Percentiles rank a stretch among this genome's conserved stretches.
Conservation (phyloP, 192 early-diverging fungal genomes). For the Mortierella hygrophila region DNA sequence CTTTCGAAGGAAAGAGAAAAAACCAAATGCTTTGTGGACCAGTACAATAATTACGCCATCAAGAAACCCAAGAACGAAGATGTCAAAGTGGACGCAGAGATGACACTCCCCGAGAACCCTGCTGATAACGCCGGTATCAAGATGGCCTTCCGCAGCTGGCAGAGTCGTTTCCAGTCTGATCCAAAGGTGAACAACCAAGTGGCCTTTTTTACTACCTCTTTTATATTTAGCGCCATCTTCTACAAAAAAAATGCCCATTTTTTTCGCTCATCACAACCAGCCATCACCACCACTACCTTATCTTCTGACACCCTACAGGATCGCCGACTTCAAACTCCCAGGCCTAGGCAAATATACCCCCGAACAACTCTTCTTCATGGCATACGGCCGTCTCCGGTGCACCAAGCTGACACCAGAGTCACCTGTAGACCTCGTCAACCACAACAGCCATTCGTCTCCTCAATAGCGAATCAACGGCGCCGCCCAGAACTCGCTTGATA, state of each 20-base stretch:
- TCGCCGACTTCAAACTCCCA: too few relatives aligned
- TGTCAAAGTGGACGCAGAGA: constrained; percentile 58
- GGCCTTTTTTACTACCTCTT: constrained; percentile 32
- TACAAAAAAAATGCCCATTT: not conserved
- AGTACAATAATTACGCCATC: constrained; percentile 66
- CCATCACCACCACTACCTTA: not conserved
- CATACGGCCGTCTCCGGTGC: too few relatives aligned
- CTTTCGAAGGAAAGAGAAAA: constrained; percentile 61
- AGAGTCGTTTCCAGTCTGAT: constrained; percentile 12
- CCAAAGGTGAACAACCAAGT: constrained; percentile 44
- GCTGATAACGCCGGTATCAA: constrained; percentile 78
- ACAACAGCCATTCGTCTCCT: too few relatives aligned
- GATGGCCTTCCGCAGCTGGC: constrained; percentile 61
- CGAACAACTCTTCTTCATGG: too few relatives aligned
- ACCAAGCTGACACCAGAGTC: too few relatives aligned
- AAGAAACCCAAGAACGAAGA: constrained; percentile 34
- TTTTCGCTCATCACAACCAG: not conserved
- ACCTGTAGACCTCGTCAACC: too few relatives aligned
- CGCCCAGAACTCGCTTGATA: too few relatives aligned
- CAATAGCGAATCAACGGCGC: too few relatives aligned
- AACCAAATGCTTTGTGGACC: constrained; percentile 72
- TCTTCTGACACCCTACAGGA: not conserved
- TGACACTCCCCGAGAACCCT: constrained; percentile 73
- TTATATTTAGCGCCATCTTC: constrained; percentile 9
- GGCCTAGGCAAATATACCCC: too few relatives aligned